Base-by-base conservation (phyloP, 257 asterid genomes). In the Scutellaria galericulata region DNA sequence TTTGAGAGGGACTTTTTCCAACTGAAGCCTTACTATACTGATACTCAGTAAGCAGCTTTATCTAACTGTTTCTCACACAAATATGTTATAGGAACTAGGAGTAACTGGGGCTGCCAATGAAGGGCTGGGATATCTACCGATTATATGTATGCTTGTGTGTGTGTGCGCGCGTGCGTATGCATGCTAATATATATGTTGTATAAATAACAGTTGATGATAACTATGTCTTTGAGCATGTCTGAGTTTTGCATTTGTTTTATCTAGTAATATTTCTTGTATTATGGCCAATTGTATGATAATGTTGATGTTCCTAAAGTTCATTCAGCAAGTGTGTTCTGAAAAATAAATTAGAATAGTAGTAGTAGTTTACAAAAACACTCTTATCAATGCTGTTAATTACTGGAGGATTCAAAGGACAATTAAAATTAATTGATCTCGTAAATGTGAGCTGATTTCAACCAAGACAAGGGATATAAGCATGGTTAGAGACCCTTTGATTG, bases 1-100 rank as follows among this genome's bases (percentile, higher is more conserved):
- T 90, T 95, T 64, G 98, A 95, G 85, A 89, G 99, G 80, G 98
- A 95, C 77, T 95, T 88, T 80, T 89, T 83, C 79, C 99, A 92
- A 75, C 87, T 92, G 74, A 95, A 95, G 77, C 97, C 99, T 54
- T 95, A 92, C 79, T 95, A 95, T 64, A 92, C 96, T 7, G 97
- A 95, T 83, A 88, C 97, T 68, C 78, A 90, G 98, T 95, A 85
- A 82, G n/a, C 75, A 67, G 37, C 46, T 66, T 7, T 58, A 42
- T 63, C 46, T 63, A 5, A 45, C 24, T 20, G 45, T 44, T 51
- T n/a, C 7, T 10, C n/a, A 24, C 24, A 47, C 53, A 7, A 15
- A 42, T 46, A 22, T 52, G 9, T 40, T 68, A 40, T 27, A 41
- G 46, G 46, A 42, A 42, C 46, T 42, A 51, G 12, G 46, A 24